Base-by-base conservation (phyloP, 2,329 filamentous ascomycete species). In the Calonectria montana region DNA sequence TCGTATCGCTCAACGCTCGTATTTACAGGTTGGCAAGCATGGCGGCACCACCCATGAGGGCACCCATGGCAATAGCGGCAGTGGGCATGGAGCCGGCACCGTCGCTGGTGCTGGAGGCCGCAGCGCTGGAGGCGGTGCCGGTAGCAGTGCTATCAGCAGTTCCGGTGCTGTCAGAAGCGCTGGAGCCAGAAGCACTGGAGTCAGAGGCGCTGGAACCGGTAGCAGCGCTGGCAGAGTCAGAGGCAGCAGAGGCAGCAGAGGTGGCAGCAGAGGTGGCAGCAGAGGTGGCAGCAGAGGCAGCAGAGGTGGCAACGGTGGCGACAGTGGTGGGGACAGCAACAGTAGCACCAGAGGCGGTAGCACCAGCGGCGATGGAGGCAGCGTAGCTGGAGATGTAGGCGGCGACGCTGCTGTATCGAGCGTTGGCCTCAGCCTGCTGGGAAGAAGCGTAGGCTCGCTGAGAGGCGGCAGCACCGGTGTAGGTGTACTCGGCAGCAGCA, bases 31-130 rank as follows among this genome's bases (percentile, higher is more conserved):
- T 70, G 63, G 55, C 50, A 16, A 70, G 68, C 16, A 66, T 35
- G 25, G 68, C 68, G 16, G 68, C 68, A 55, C 68, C 68, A 35
- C 68, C 68, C 55, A 70, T 47, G 43, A 70, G 68, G 31, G 68
- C 68, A 3, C 68, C 68, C 63, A 70, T 66, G 12, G 68, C 68
- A 7, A 70, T 27, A 8, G 35, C 68, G 4, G 68, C 68, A 21
- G 68, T 70, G 68, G 68, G 68, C 37, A 67, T 67, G 55, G 63
- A 29, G 13, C 68, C 68, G 27, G 63, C 63, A 15, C 39, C 50
- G 55, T 66, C 62, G 63, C 57, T 65, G 4, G 50, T 47, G n/a
- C 55, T 66, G 63, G 53, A 63, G 27, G 68, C 62, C 45, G 63
- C 63, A 9, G 31, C 39, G n/a, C 53, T 48, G 10, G 62, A 61